Conservation (phyloP, 345 rosid genomes). For the Salix arbutifolia region DNA sequence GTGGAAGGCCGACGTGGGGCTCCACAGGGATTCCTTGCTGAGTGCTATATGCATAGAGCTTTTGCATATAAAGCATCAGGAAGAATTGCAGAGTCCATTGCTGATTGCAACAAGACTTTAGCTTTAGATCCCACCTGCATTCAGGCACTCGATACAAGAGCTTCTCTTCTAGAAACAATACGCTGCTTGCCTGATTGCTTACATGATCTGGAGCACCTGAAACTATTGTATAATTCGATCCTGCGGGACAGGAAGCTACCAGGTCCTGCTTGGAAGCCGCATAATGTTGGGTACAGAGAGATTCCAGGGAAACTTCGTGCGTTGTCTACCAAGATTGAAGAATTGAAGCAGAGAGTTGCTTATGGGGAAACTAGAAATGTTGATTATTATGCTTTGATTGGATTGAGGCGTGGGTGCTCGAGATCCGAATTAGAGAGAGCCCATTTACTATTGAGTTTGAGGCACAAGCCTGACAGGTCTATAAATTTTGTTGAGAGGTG, state of each 20-base stretch:
- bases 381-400: constrained; percentile 79
- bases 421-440: constrained; percentile 89
- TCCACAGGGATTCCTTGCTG: constrained; percentile 87
- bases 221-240: constrained; percentile 78
- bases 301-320: constrained; percentile 79
- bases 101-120: constrained; percentile 83
- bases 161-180: constrained; percentile 65
- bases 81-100: constrained; percentile 75
- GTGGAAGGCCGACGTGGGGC: constrained; percentile 81
- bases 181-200: constrained; percentile 86
- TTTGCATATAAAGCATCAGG: constrained; percentile 68
- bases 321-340: constrained; percentile 56
- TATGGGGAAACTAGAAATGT: constrained; percentile 73
- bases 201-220: constrained; percentile 90
- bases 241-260: constrained; percentile 83
- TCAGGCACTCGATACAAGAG: constrained; percentile 86
- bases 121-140: constrained; percentile 83
- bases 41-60: constrained; percentile 84
- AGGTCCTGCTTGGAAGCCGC: constrained; percentile 94
- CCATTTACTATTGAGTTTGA: constrained; percentile 58
- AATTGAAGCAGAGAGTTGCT: constrained; percentile 67
- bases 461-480: constrained; percentile 87
- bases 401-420: constrained; percentile 78
- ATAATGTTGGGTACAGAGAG: constrained; percentile 73
- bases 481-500: constrained; percentile 65